A percentile compares a stretch with the other conserved stretches of the same genome.
These are phyloP conservation scores for Cymbopogon citratus DNA, from an alignment of 176 grass and related monocot species.

Conservation along the genomic window DNA sequence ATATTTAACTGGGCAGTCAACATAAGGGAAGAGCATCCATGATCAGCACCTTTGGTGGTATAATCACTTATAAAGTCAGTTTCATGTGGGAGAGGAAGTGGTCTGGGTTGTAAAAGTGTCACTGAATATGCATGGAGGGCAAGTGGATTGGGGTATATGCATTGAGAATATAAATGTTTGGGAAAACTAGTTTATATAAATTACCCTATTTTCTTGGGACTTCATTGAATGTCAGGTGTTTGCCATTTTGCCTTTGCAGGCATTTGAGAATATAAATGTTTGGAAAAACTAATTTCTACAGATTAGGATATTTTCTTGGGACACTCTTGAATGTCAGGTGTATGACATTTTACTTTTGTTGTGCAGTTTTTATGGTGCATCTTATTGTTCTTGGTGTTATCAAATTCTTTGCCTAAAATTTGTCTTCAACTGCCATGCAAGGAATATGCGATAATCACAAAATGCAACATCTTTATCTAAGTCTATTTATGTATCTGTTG, in stretches of 20 bases:
- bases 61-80: background rate
- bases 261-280: background rate
- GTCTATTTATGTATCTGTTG: background rate
- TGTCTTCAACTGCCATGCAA: background rate
- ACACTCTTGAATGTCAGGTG: background rate
- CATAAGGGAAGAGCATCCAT: background rate
- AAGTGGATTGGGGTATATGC: background rate
- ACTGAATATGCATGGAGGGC: background rate
- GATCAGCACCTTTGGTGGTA: background rate
- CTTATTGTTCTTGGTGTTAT: background rate
- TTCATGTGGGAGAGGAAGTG: background rate
- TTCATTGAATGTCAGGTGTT: no score
- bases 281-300: background rate
- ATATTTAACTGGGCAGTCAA: background rate
- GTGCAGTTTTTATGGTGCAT: background rate
- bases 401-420: background rate
- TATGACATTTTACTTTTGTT: background rate
- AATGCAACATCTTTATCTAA: background rate
- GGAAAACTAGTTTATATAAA: no score
- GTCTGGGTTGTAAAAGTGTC: background rate
- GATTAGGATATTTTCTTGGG: background rate
- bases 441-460: background rate
- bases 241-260: no score
- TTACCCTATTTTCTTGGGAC: no score
- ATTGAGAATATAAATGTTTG: background rate